Evolutionary conservation across 2,329 filamentous ascomycete species (phyloP).

Genomic region (Pochonia chlamydosporia): DNA sequence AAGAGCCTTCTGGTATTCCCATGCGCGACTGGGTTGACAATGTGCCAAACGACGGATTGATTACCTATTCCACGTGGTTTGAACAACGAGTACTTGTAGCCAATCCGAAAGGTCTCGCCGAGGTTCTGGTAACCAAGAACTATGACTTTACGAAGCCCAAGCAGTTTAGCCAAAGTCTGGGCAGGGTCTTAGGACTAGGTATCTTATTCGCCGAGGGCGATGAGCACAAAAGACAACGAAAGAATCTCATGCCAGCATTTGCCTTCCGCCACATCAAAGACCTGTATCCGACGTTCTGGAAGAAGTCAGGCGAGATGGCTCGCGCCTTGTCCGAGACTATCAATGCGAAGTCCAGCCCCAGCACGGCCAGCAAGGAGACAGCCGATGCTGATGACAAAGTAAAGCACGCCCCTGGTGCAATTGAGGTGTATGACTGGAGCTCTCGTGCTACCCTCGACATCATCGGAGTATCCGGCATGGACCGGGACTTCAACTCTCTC

Average conservation of each 20-base stretch:
- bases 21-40: not conserved
- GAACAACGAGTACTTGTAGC: not conserved
- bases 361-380: slow-evolving; percentile 32
- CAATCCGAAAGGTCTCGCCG: not conserved
- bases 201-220: not conserved
- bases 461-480: slow-evolving; percentile 53
- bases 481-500: slow-evolving; percentile 44
- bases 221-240: not conserved
- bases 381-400: slow-evolving; percentile 14
- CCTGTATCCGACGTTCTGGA: not conserved
- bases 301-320: slow-evolving; percentile 41
- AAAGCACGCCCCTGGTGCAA: slow-evolving; percentile 42
- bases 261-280: slow-evolving; percentile 1
- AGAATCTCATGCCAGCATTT: not conserved
- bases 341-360: slow-evolving; percentile 34
- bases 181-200: not conserved
- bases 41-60: not conserved
- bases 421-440: slow-evolving; percentile 28
- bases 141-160: not conserved
- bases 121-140: not conserved
- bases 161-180: not conserved
- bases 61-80: not conserved
- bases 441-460: slow-evolving; percentile 45
- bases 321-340: slow-evolving; percentile 7
- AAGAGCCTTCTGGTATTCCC: not conserved